Percentiles rank a stretch among this genome's conserved stretches.
These are phyloP conservation scores for Aspergillus indologenus DNA, from an alignment of 495 filamentous ascomycete species.

Conservation along the genomic window DNA sequence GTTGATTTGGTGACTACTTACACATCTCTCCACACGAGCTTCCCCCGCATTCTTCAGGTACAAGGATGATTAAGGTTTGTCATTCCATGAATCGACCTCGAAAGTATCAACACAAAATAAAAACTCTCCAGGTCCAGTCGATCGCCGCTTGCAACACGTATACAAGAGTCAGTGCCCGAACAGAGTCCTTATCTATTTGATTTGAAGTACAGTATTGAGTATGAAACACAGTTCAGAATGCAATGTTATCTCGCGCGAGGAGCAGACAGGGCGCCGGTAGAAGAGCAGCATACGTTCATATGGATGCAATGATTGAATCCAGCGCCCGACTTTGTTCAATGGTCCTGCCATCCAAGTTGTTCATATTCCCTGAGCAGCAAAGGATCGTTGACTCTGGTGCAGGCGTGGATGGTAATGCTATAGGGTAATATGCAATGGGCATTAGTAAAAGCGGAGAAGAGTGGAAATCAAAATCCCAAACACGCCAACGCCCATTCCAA, in stretches of 20 bases:
- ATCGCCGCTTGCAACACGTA: background rate
- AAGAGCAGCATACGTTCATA: background rate
- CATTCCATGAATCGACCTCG: background rate
- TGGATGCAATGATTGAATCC: background rate
- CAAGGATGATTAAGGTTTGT: conserved; percentile 9
- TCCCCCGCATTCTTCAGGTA: background rate
- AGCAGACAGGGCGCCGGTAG: background rate
- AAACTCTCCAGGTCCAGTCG: too few relatives aligned
- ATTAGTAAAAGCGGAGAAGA: background rate
- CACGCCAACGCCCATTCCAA: conserved; percentile 19
- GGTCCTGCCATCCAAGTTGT: conserved; percentile 1
- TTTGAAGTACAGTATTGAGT: conserved; percentile 14
- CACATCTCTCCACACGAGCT: background rate
- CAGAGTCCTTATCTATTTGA: conserved; percentile 12
- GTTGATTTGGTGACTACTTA: too few relatives aligned
- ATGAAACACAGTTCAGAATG: conserved; percentile 11
- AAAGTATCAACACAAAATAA: background rate
- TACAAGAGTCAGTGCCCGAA: conserved; percentile 1
- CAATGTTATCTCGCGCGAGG: background rate
- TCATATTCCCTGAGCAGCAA: background rate
- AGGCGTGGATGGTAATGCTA: background rate
- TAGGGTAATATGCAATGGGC: background rate
- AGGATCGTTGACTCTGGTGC: background rate
- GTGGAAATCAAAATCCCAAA: conserved; percentile 8
- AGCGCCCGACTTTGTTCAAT: background rate